Evolutionary conservation across 2,329 filamentous ascomycete species (phyloP).

Genomic region (Talaromyces marneffei): DNA sequence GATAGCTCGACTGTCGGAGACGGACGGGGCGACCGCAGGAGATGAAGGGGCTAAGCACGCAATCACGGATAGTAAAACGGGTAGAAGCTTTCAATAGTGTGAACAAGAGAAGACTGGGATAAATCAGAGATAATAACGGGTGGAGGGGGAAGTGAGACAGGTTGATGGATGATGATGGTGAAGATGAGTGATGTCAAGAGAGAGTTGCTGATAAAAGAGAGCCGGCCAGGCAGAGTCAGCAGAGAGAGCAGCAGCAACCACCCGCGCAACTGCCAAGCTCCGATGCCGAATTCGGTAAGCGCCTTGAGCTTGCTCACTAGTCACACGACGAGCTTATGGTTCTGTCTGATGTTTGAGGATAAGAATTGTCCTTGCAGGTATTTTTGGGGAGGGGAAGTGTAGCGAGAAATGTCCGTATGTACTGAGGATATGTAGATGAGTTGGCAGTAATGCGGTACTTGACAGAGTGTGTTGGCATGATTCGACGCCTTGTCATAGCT

Average conservation of each 20-base stretch:
- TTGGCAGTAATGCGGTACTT: constrained; percentile 2
- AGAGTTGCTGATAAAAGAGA: constrained; percentile 7
- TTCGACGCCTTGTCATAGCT: constrained; percentile 10
- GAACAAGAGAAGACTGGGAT: background rate
- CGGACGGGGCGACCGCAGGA: constrained; percentile 6
- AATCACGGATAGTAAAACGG: background rate
- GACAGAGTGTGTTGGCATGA: constrained; percentile 7
- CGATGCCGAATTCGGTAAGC: constrained; percentile 13
- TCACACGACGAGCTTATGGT: background rate
- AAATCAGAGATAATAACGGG: background rate
- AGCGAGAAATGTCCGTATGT: too few species aligned
- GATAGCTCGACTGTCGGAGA: constrained; percentile 20
- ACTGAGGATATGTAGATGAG: background rate
- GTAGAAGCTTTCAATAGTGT: background rate
- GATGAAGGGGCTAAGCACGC: constrained; percentile 6
- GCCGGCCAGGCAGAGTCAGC: constrained; percentile 4
- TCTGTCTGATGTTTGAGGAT: background rate
- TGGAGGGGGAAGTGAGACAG: background rate
- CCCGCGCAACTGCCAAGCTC: constrained; percentile 7
- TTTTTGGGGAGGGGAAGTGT: background rate
- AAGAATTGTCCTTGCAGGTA: background rate
- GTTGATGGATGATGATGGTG: constrained; percentile 2
- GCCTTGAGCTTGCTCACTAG: background rate
- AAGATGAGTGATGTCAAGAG: constrained; percentile 19
- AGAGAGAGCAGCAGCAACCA: constrained; percentile 8